Conservation (phyloP, 1,284 basidiomycete genomes). For the Leccinum cinnamomeum region DNA sequence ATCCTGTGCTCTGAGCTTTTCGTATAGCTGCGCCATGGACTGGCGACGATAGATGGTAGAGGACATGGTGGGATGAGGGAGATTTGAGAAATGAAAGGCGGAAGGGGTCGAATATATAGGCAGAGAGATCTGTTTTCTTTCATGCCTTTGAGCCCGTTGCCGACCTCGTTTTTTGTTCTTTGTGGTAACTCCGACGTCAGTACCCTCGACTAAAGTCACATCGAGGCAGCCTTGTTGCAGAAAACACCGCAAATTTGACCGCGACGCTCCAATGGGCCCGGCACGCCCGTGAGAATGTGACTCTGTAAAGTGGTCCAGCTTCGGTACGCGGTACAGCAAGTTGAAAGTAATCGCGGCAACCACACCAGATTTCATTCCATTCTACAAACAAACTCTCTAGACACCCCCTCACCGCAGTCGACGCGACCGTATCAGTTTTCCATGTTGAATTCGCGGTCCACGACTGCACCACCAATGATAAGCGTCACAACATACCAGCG, state of each 20-base stretch:
- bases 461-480: slow-evolving; percentile 36
- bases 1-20: slow-evolving; percentile 36
- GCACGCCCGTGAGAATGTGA: slow-evolving; percentile 34
- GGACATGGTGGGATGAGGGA: slow-evolving; percentile 23
- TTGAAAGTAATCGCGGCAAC: slow-evolving; percentile 7
- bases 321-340: slow-evolving; percentile 14
- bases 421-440: slow-evolving; percentile 70
- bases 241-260: slow-evolving; percentile 18
- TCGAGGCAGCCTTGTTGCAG: slow-evolving; percentile 38
- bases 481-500: background rate
- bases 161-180: slow-evolving; percentile 43
- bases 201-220: slow-evolving; percentile 36
- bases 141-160: slow-evolving; percentile 40
- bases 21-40: slow-evolving; percentile 37
- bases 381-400: slow-evolving; percentile 10
- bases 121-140: slow-evolving; percentile 35
- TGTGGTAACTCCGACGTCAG: slow-evolving; percentile 39
- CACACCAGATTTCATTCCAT: slow-evolving; percentile 16
- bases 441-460: slow-evolving; percentile 71
- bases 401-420: slow-evolving; percentile 35
- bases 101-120: slow-evolving; percentile 32
- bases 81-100: slow-evolving; percentile 21
- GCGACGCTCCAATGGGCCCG: slow-evolving; percentile 17
- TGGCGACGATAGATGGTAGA: slow-evolving; percentile 36
- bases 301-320: slow-evolving; percentile 21